A percentile compares a stretch with the other conserved stretches of the same genome.
Conservation (phyloP, 306 rosid genomes). For the Acacia confusa region DNA sequence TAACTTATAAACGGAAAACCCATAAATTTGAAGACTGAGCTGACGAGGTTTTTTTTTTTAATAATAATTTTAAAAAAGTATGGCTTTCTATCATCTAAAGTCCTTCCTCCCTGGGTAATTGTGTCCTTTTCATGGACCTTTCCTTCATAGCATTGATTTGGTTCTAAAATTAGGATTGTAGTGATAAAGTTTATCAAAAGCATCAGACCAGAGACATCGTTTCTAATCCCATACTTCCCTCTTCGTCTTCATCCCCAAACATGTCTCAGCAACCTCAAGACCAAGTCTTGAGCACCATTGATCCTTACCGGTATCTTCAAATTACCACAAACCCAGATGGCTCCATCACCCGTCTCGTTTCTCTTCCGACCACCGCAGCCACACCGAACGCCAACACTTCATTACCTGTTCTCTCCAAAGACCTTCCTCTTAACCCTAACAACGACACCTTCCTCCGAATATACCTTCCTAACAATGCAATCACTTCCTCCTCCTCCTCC, state of each 20-base stretch:
- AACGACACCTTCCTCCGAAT: conserved; percentile 33
- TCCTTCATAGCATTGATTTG: too few species aligned
- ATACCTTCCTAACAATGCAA: conserved; percentile 25
- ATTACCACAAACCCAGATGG: background rate
- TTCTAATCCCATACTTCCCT: background rate
- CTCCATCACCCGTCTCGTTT: background rate
- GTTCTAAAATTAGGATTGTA: background rate
- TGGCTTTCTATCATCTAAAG: too few species aligned
- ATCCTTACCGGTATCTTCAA: background rate
- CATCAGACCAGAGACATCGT: background rate
- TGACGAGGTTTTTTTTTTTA: too few species aligned
- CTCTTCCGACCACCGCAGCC: background rate
- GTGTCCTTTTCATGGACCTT: too few species aligned
- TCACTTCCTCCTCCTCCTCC: background rate
- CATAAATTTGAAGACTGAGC: too few species aligned
- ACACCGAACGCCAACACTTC: background rate
- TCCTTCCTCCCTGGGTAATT: too few species aligned
- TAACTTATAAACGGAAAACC: too few species aligned
- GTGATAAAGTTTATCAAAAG: background rate
- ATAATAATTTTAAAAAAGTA: too few species aligned
- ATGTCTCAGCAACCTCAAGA: background rate
- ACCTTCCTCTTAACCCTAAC: conserved; percentile 34
- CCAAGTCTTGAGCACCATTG: background rate
- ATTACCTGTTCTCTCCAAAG: conserved; percentile 26
- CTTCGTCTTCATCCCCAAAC: background rate